Base-by-base conservation (phyloP, 2,329 filamentous ascomycete species). In the Ceratocystis smalleyi region DNA sequence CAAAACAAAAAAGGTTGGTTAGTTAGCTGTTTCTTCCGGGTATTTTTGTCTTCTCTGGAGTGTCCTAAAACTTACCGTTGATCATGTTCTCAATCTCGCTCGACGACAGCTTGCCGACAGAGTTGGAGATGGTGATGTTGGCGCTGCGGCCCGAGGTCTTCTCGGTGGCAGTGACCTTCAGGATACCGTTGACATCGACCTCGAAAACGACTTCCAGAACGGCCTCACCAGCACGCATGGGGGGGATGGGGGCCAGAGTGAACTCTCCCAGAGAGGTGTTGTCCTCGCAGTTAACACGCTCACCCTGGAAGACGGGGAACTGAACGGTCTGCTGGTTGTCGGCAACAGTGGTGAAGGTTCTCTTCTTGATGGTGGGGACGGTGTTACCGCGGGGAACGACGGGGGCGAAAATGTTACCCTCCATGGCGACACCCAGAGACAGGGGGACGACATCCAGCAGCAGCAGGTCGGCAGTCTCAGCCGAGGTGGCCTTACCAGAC, bases 101-200 rank as follows among this genome's bases (percentile, higher is more conserved):
- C 63, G 87, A 88, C 68, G 91, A 96, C 70, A 99, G 89, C 83
- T 99, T 99, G 77, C 94, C 94, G 73, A 99, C 92, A 67, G 94
- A 96, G 86, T 99, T 99, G 79, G 89, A 90, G 79, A 99, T 99
- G 76, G 94, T 99, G 77, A 99, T 99, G 86, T 99, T 99, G 79
- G 94, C 94, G 74, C 83, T 94, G 76, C 94, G 91, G 73, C 94
- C 94, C 43, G 94, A 96, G 71, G 90, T 92, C 86, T 99, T 99
- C 85, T 99, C 94, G 59, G 92, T 96, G 70, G 94, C 94, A 68
- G 92, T 97, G 73, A 97, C 94, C 86, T 99, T 99, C 70, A 99
- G 87, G 76, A 96, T 96, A 87, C 94, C 94, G 83, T 99, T 99
- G 83, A 96, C 94, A 71, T 99, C 94, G 74, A 99, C 94, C 81